Conservation (phyloP, 1,284 basidiomycete genomes). For the Cutaneotrichosporon sp. region DNA sequence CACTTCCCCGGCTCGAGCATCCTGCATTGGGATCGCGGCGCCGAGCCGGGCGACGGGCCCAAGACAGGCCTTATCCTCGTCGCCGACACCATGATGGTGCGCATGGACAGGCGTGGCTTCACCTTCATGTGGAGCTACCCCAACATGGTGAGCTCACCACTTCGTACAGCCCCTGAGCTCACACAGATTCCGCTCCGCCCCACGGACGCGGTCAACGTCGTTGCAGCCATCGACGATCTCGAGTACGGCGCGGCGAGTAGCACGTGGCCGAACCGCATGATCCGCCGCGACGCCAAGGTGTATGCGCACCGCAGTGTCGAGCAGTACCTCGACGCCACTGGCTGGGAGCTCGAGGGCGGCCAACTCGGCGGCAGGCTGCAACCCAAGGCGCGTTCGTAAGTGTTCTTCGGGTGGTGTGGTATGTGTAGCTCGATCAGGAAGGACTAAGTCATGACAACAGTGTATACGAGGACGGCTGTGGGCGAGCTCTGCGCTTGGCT, state of each 20-base stretch:
- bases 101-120: constrained; percentile 42
- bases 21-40: constrained; percentile 49
- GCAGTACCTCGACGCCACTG: constrained; percentile 37
- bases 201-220: constrained; percentile 33
- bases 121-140: constrained; percentile 53
- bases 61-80: constrained; percentile 43
- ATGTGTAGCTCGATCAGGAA: too few species aligned
- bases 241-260: constrained; percentile 44
- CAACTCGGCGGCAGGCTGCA: background rate
- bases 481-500: too few species aligned
- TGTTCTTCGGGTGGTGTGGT: too few species aligned
- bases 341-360: constrained; percentile 37
- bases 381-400: background rate
- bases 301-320: constrained; percentile 36
- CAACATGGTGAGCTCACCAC: constrained; percentile 42
- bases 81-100: constrained; percentile 52
- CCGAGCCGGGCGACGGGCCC: constrained; percentile 38
- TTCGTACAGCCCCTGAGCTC: too few species aligned
- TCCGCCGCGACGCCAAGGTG: constrained; percentile 40
- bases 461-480: too few species aligned
- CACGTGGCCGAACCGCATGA: constrained; percentile 46
- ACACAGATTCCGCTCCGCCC: constrained; percentile 49
- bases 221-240: constrained; percentile 26
- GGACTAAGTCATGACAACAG: too few species aligned
- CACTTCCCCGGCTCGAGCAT: constrained; percentile 52